Conservation (phyloP, 805 yeast species). For the Cyberlindnera misumaiensis region DNA sequence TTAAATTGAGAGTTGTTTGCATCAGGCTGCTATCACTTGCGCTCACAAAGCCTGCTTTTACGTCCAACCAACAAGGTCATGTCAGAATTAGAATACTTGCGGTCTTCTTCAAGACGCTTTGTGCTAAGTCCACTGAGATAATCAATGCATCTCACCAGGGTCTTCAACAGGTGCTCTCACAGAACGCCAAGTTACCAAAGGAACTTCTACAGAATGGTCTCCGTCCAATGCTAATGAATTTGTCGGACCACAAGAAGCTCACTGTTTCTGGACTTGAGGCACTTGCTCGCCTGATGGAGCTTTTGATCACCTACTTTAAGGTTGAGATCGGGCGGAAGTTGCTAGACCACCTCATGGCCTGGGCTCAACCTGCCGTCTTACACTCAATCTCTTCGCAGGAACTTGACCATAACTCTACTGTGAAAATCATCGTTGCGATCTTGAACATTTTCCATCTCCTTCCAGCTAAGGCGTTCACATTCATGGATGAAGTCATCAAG, state of each 20-base stretch:
- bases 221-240: slow-evolving; percentile 90
- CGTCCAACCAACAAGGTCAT: slow-evolving; percentile 65
- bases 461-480: slow-evolving; percentile 89
- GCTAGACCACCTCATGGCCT: slow-evolving; percentile 88
- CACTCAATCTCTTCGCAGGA: slow-evolving; percentile 75
- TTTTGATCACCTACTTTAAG: slow-evolving; percentile 86
- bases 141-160: slow-evolving; percentile 94
- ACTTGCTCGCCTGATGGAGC: slow-evolving; percentile 74
- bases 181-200: slow-evolving; percentile 84
- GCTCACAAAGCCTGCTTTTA: slow-evolving; percentile 75
- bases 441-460: slow-evolving; percentile 84
- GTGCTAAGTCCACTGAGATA: slow-evolving; percentile 77
- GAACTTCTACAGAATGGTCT: slow-evolving; percentile 92
- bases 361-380: slow-evolving; percentile 82
- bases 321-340: slow-evolving; percentile 94
- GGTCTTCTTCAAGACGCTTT: slow-evolving; percentile 88
- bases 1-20: slow-evolving; percentile 85
- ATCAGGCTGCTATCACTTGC: slow-evolving; percentile 78
- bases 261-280: slow-evolving; percentile 91
- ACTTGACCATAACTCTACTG: slow-evolving; percentile 70
- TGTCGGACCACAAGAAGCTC: slow-evolving; percentile 87
- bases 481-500: slow-evolving; percentile 77
- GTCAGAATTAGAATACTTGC: slow-evolving; percentile 83
- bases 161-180: slow-evolving; percentile 72
- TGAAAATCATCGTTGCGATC: slow-evolving; percentile 83